Conservation (phyloP, 495 filamentous ascomycete species). For the Tuber brumale region DNA sequence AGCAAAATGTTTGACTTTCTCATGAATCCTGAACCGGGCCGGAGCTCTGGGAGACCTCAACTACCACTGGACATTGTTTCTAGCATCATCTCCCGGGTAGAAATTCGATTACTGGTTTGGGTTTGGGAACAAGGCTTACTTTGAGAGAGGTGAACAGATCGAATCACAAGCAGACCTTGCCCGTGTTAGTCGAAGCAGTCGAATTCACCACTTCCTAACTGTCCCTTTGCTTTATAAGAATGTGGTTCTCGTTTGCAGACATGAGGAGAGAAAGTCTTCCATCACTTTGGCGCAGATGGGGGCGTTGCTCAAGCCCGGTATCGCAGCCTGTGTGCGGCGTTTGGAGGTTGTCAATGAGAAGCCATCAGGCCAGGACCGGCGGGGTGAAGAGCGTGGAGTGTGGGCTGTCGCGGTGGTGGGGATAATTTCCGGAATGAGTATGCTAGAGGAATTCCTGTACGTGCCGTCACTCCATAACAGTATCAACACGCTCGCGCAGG, state of each 20-base stretch:
- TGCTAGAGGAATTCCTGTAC: slow-evolving; percentile 25
- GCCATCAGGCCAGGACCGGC: background rate
- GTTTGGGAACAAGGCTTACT: slow-evolving; percentile 6
- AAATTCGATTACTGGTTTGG: slow-evolving; percentile 5
- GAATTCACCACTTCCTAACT: slow-evolving; percentile 34
- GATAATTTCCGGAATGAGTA: slow-evolving; percentile 25
- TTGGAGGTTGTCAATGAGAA: slow-evolving; percentile 20
- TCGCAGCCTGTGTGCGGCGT: slow-evolving; percentile 28
- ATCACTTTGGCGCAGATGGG: slow-evolving; percentile 23
- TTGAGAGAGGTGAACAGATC: slow-evolving; percentile 10
- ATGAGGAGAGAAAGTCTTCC: slow-evolving; percentile 11
- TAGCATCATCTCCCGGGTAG: slow-evolving; percentile 25
- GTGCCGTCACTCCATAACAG: background rate
- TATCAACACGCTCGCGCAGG: background rate
- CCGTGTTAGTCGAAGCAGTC: slow-evolving; percentile 24
- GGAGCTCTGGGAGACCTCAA: slow-evolving; percentile 23
- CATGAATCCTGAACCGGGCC: slow-evolving; percentile 9
- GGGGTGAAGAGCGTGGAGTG: slow-evolving; percentile 23
- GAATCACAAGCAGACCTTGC: slow-evolving; percentile 34
- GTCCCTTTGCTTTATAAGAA: slow-evolving; percentile 29
- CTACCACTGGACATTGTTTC: slow-evolving; percentile 32
- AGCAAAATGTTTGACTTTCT: background rate
- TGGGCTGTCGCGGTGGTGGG: slow-evolving; percentile 31
- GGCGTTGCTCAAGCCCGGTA: slow-evolving; percentile 30
- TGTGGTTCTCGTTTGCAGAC: slow-evolving; percentile 15